These are phyloP conservation scores for Entomortierella lignicola DNA, from an alignment of 192 early-diverging fungal genomes.

Conservation along the genomic window DNA sequence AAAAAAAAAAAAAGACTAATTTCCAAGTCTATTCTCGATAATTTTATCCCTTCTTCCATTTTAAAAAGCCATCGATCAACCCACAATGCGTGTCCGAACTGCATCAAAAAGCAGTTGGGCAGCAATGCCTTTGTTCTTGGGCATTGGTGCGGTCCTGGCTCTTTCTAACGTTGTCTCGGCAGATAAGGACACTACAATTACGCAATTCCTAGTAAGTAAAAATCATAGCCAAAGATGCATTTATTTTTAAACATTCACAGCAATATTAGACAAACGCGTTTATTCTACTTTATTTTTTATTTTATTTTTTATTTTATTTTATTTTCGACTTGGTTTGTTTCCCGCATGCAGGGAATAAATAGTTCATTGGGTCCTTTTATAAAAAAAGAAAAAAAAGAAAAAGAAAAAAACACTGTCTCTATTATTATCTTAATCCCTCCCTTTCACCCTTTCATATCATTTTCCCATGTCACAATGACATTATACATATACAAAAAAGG, in stretches of 20 bases:
- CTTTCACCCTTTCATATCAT: too few species aligned
- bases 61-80: too few species aligned
- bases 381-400: too few species aligned
- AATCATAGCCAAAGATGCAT: not conserved
- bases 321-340: too few species aligned
- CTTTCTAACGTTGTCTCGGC: conserved; percentile 8
- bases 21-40: too few species aligned
- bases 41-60: too few species aligned
- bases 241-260: not conserved
- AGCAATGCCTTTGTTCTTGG: conserved; percentile 23
- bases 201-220: not conserved
- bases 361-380: too few species aligned
- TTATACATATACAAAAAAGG: too few species aligned
- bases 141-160: conserved; percentile 21
- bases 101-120: conserved; percentile 14
- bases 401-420: too few species aligned
- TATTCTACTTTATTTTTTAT: not conserved
- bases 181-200: not conserved
- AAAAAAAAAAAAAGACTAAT: conserved; percentile 1
- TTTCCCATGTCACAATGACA: too few species aligned
- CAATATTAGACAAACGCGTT: not conserved
- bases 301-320: not conserved
- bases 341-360: too few species aligned
- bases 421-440: too few species aligned
- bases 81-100: conserved; percentile 19